Percentiles rank a stretch among this genome's conserved stretches.
phyloP scores from a whole-genome alignment of 2,329 filamentous ascomycete genomes.

The Exophiala spinifera region DNA sequence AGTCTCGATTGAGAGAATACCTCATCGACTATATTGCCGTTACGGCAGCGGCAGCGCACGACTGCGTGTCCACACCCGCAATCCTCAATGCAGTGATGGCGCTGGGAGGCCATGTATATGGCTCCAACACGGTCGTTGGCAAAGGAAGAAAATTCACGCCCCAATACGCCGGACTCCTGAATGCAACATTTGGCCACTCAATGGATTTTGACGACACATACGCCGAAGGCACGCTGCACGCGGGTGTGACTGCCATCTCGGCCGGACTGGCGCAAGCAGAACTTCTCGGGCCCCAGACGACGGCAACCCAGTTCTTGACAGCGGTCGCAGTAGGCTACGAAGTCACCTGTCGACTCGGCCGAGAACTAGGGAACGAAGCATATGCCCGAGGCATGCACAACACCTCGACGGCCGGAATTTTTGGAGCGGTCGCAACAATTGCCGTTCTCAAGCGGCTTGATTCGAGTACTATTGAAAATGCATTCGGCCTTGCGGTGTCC shows the following conservation, averaged over 20 bases:
- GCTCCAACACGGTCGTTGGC: neutral
- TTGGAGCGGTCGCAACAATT: constrained; percentile 35
- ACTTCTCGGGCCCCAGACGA: neutral
- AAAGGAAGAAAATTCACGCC: constrained; percentile 13
- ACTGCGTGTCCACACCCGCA: no score
- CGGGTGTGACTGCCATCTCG: constrained; percentile 37
- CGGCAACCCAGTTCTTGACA: neutral
- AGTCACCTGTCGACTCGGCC: constrained; percentile 30
- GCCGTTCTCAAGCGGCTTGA: constrained; percentile 28
- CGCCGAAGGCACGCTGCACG: constrained; percentile 40
- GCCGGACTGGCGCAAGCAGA: constrained; percentile 31
- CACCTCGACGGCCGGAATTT: constrained; percentile 35
- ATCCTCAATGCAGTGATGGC: no score
- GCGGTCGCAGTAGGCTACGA: constrained; percentile 35
- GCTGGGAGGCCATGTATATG: no score
- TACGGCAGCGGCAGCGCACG: no score
- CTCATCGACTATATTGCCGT: no score
- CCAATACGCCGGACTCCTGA: constrained; percentile 42
- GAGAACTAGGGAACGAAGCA: constrained; percentile 31
- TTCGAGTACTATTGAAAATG: constrained; percentile 28
- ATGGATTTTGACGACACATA: constrained; percentile 47
- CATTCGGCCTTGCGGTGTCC: constrained; percentile 36
- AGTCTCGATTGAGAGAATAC: no score
- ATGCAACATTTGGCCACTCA: constrained; percentile 41
- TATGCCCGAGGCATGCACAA: constrained; percentile 38